Conservation (phyloP, 805 yeast species). For the Lipomyces spencermartinsiae region DNA sequence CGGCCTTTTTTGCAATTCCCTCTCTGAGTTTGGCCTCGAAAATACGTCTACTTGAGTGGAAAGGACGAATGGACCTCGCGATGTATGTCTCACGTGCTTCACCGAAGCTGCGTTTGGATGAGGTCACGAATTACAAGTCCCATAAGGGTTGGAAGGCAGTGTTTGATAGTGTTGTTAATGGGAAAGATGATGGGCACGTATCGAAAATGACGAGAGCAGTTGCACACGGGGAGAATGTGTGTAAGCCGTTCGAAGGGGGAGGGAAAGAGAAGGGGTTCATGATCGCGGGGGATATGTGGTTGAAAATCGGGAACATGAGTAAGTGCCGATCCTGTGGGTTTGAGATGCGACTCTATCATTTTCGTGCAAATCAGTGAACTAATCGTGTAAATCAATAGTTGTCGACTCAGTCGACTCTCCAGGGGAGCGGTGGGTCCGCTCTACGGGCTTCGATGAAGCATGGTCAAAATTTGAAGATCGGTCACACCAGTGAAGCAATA, state of each 20-base stretch:
- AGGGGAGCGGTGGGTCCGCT: background rate
- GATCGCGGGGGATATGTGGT: slow-evolving; percentile 1
- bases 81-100: background rate
- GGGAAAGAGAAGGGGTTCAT: background rate
- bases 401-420: background rate
- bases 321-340: background rate
- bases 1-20: background rate
- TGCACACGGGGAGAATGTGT: background rate
- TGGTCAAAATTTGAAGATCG: background rate
- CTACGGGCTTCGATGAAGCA: background rate
- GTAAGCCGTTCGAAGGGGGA: background rate
- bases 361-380: background rate
- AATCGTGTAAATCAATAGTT: background rate
- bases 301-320: background rate
- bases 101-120: background rate
- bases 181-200: background rate
- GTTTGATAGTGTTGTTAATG: background rate
- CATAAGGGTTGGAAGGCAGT: background rate
- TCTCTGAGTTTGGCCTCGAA: background rate
- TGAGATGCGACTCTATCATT: background rate
- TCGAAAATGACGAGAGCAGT: background rate
- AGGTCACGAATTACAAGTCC: background rate
- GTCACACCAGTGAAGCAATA: background rate
- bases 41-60: background rate
- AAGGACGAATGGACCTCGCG: slow-evolving; percentile 3